Conservation (phyloP, 1,284 basidiomycete genomes). For the Malassezia psittaci region DNA sequence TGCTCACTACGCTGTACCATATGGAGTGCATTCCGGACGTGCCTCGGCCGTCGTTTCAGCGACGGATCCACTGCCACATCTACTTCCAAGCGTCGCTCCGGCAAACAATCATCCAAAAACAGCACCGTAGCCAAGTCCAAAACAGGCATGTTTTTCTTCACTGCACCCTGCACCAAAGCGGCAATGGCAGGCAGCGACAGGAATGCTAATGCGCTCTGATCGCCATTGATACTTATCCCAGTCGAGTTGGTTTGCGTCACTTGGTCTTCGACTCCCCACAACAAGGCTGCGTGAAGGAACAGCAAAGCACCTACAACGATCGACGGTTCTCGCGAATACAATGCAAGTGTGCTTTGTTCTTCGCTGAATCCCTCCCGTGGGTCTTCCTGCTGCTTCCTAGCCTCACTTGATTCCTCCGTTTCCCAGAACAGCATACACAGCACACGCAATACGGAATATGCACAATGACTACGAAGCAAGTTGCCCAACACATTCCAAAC, state of each 20-base stretch:
- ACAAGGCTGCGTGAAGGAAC: slow-evolving; percentile 33
- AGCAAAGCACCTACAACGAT: slow-evolving; percentile 36
- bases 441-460: slow-evolving; percentile 33
- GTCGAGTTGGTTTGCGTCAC: slow-evolving; percentile 12
- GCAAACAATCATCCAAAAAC: slow-evolving; percentile 18
- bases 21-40: slow-evolving; percentile 12
- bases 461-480: slow-evolving; percentile 41
- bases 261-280: slow-evolving; percentile 26
- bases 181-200: slow-evolving; percentile 32
- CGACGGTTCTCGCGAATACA: slow-evolving; percentile 13
- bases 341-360: no score
- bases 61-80: background rate
- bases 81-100: background rate
- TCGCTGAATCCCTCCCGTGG: no score
- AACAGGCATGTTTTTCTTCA: slow-evolving; percentile 34
- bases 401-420: background rate
- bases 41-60: background rate
- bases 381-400: no score
- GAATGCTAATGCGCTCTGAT: slow-evolving; percentile 28
- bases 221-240: slow-evolving; percentile 16
- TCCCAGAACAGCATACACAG: slow-evolving; percentile 26
- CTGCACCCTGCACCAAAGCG: slow-evolving; percentile 33
- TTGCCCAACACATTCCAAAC: slow-evolving; percentile 28
- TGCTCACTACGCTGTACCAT: slow-evolving; percentile 7
- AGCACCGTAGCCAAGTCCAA: slow-evolving; percentile 35